These are phyloP conservation scores for Suhomyces bolitotheri DNA, from an alignment of 1,139 yeast genomes.

Conservation along the genomic window DNA sequence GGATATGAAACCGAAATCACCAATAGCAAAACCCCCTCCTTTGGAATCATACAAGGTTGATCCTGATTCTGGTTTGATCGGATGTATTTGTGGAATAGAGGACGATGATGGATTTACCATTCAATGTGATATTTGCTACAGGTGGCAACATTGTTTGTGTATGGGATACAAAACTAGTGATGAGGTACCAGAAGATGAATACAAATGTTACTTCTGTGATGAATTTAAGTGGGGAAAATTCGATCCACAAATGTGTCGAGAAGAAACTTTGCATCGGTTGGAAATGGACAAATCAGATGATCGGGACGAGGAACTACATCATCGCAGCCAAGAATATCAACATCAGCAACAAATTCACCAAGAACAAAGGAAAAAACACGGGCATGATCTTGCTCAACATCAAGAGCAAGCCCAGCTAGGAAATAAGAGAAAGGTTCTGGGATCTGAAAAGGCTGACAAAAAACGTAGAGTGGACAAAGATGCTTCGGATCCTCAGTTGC, in stretches of 20 bases:
- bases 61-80: constrained; percentile 80
- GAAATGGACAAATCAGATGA: constrained; percentile 14
- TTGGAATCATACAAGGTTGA: constrained; percentile 57
- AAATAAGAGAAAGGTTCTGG: constrained; percentile 33
- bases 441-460: constrained; percentile 27
- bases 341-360: constrained; percentile 12
- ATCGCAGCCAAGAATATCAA: constrained; percentile 6
- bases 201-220: constrained; percentile 79
- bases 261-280: constrained; percentile 38
- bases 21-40: constrained; percentile 30
- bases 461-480: constrained; percentile 21
- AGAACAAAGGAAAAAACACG: constrained; percentile 11
- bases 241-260: constrained; percentile 41
- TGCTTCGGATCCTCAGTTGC: no score
- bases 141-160: constrained; percentile 95
- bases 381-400: constrained; percentile 9
- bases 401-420: constrained; percentile 2
- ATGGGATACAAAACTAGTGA: constrained; percentile 73
- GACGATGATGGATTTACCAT: constrained; percentile 96
- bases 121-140: constrained; percentile 86
- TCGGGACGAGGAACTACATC: constrained; percentile 4
- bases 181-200: constrained; percentile 77
- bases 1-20: no score
- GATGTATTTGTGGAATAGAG: constrained; percentile 84
- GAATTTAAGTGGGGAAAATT: constrained; percentile 53